Conservation (phyloP, 306 rosid species). For the Canavalia ensiformis region DNA sequence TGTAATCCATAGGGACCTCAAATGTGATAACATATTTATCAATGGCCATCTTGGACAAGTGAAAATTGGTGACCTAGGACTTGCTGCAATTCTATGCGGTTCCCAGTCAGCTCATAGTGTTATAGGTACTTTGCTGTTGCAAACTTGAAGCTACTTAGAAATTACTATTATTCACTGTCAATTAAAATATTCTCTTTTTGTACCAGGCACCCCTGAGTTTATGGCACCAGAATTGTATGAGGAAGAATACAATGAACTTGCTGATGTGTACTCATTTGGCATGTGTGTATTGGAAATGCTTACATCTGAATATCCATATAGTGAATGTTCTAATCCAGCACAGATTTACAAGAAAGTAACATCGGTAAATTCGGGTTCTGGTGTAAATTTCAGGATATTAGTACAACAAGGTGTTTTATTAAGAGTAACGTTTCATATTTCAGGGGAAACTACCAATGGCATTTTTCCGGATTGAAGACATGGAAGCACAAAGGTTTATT, state of each 20-base stretch:
- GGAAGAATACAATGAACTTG: slow-evolving; percentile 92
- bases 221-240: slow-evolving; percentile 97
- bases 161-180: not conserved
- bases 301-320: slow-evolving; percentile 84
- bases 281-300: slow-evolving; percentile 95
- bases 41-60: slow-evolving; percentile 98
- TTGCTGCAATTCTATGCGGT: slow-evolving; percentile 82
- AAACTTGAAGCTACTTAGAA: slow-evolving; percentile 19
- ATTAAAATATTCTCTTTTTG: slow-evolving; percentile 1
- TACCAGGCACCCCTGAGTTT: slow-evolving; percentile 91
- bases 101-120: slow-evolving; percentile 91
- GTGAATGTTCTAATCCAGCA: slow-evolving; percentile 91
- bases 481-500: slow-evolving; percentile 77
- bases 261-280: slow-evolving; percentile 95
- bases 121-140: slow-evolving; percentile 64
- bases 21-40: slow-evolving; percentile 91
- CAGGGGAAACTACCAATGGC: slow-evolving; percentile 90
- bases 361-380: slow-evolving; percentile 62
- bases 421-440: slow-evolving; percentile 40
- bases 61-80: slow-evolving; percentile 94
- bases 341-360: slow-evolving; percentile 98
- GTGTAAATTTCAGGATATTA: not conserved
- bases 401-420: not conserved
- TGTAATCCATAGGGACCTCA: slow-evolving; percentile 90
- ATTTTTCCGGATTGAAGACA: slow-evolving; percentile 70